Conservation (phyloP, 2,329 filamentous ascomycete genomes). For the Hypoxylon sp. region DNA sequence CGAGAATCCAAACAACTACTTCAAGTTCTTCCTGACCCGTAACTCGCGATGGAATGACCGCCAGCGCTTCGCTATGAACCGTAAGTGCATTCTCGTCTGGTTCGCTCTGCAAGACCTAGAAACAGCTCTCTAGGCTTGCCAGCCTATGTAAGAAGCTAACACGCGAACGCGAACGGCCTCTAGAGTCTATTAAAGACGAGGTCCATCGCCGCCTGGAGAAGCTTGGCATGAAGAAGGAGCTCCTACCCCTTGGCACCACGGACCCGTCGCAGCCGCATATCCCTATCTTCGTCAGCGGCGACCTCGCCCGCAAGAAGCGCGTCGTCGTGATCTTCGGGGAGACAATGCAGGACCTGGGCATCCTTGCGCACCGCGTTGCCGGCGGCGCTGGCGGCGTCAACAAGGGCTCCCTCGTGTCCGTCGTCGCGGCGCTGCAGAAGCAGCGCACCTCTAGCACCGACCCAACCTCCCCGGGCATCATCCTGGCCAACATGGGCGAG, state of each 20-base stretch:
- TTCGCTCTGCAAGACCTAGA: background rate
- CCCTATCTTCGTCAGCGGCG: conserved; percentile 71
- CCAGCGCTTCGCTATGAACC: conserved; percentile 79
- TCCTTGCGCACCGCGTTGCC: conserved; percentile 77
- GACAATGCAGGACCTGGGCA: conserved; percentile 75
- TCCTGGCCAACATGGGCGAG: conserved; percentile 84
- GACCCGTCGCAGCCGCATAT: conserved; percentile 66
- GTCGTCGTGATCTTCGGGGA: conserved; percentile 83
- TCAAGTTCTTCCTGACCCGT: conserved; percentile 78
- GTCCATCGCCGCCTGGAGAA: conserved; percentile 71
- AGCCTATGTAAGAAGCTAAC: too few species aligned
- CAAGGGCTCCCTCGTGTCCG: conserved; percentile 75
- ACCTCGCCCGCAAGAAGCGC: conserved; percentile 68
- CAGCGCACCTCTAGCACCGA: conserved; percentile 53
- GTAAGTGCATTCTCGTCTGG: conserved; percentile 58
- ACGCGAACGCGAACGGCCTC: conserved; percentile 10
- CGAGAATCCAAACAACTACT: conserved; percentile 74
- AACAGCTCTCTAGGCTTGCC: too few species aligned
- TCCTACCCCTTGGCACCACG: conserved; percentile 68
- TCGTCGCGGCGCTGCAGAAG: conserved; percentile 63
- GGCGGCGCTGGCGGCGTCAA: conserved; percentile 73
- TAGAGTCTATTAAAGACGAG: conserved; percentile 73
- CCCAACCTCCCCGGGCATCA: conserved; percentile 64
- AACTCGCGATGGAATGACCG: conserved; percentile 82
- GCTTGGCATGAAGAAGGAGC: conserved; percentile 69